phyloP scores from a whole-genome alignment of 139 green algal species.

The Edaphochlamys debaryana region DNA sequence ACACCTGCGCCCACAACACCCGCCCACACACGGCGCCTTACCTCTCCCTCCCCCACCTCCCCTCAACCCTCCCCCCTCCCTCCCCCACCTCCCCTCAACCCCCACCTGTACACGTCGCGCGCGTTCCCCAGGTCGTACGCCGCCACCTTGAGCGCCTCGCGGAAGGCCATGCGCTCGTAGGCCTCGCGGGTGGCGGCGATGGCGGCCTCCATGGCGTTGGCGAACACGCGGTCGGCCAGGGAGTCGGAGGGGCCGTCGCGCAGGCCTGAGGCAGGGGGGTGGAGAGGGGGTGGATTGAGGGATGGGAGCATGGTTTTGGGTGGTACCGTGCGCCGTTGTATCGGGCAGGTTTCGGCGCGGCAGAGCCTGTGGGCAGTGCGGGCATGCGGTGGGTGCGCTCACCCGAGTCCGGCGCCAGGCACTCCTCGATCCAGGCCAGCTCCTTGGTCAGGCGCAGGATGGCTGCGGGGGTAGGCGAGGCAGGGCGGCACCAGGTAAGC shows the following conservation, averaged over 20 bases:
- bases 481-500: too few relatives aligned
- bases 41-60: too few relatives aligned
- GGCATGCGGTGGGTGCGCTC: too few relatives aligned
- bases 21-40: too few relatives aligned
- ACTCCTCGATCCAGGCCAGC: conserved; percentile 93
- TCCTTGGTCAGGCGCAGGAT: conserved; percentile 96
- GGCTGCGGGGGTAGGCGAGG: too few relatives aligned
- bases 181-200: conserved; percentile 63
- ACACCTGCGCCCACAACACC: too few relatives aligned
- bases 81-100: too few relatives aligned
- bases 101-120: conserved; percentile 89
- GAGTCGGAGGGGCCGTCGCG: conserved; percentile 61
- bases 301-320: background rate
- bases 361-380: too few relatives aligned
- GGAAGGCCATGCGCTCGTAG: conserved; percentile 94
- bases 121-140: conserved; percentile 92
- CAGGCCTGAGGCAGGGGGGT: conserved; percentile 48
- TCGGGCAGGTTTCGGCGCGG: too few relatives aligned
- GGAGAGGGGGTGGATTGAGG: background rate
- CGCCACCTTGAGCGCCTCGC: conserved; percentile 91
- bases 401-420: conserved; percentile 63
- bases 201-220: conserved; percentile 92
- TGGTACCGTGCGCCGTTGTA: too few relatives aligned
- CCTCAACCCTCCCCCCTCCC: too few relatives aligned
- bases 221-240: conserved; percentile 91